Percentiles rank a stretch among this genome's conserved stretches.
Evolutionary conservation across 2,329 filamentous ascomycete genomes (phyloP).

Genomic region (Diplodia scrobiculata): DNA sequence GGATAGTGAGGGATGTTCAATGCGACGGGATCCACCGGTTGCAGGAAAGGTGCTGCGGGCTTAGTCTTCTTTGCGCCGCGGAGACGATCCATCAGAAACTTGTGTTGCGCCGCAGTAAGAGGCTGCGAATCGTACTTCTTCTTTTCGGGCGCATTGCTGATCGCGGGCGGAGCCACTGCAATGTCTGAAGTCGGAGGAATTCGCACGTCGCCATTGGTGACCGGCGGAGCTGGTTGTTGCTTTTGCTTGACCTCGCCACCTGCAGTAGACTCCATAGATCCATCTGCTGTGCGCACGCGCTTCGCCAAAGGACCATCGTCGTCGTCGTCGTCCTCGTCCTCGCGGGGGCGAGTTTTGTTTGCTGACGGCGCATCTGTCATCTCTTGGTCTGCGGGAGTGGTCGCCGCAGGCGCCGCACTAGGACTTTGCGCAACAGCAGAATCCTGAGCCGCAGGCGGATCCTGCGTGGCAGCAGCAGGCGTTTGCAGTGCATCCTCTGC

Average conservation of each 20-base stretch:
- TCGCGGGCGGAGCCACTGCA: background rate
- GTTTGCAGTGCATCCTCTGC: constrained; percentile 18
- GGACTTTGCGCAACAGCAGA: background rate
- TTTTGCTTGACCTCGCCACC: constrained; percentile 50
- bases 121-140: constrained; percentile 45
- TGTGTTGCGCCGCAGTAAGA: constrained; percentile 62
- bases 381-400: constrained; percentile 35
- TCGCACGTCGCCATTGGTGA: constrained; percentile 9
- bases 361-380: constrained; percentile 46
- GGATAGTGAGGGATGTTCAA: constrained; percentile 76
- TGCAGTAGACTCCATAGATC: constrained; percentile 33
- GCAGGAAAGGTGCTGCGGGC: constrained; percentile 71
- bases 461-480: constrained; percentile 7
- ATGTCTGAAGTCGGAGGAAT: background rate
- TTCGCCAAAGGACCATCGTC: constrained; percentile 72
- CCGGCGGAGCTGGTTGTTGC: constrained; percentile 39
- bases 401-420: constrained; percentile 19
- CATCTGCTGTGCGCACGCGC: constrained; percentile 70
- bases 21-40: constrained; percentile 75
- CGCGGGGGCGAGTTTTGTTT: constrained; percentile 67
- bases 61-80: constrained; percentile 84
- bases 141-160: constrained; percentile 30
- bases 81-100: constrained; percentile 66
- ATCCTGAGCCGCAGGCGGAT: background rate
- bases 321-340: constrained; percentile 65